Conservation (phyloP, 371 early-diverging fungal genomes). For the Mucor indicus region DNA sequence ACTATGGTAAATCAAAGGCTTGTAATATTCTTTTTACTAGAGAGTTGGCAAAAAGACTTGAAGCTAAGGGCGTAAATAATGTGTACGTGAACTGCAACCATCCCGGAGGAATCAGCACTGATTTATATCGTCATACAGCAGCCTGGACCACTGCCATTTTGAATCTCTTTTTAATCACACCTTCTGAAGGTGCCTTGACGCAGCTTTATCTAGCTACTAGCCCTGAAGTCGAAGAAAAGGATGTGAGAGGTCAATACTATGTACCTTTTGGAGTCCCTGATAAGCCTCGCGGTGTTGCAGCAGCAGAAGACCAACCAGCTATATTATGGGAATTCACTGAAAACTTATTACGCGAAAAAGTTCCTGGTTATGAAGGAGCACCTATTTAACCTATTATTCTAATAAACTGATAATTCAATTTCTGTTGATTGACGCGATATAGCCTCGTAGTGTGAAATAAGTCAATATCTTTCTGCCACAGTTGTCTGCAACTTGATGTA, state of each 20-base stretch:
- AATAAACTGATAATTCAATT: too few relatives aligned
- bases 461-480: too few relatives aligned
- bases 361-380: slow-evolving; percentile 30
- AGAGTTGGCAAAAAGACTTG: background rate
- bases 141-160: background rate
- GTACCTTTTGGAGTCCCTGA: slow-evolving; percentile 20
- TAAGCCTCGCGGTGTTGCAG: slow-evolving; percentile 10
- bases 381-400: slow-evolving; percentile 11
- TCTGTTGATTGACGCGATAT: too few relatives aligned
- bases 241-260: slow-evolving; percentile 54
- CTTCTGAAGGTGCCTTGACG: slow-evolving; percentile 58
- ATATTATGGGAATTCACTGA: slow-evolving; percentile 41
- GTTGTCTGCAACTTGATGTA: too few relatives aligned
- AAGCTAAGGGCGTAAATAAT: slow-evolving; percentile 11
- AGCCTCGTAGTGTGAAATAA: too few relatives aligned
- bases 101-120: slow-evolving; percentile 66
- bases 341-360: slow-evolving; percentile 34
- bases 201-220: slow-evolving; percentile 64
- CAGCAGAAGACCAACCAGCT: slow-evolving; percentile 16
- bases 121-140: slow-evolving; percentile 39
- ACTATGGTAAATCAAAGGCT: slow-evolving; percentile 27
- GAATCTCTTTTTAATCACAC: slow-evolving; percentile 16
- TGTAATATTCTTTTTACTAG: slow-evolving; percentile 42
- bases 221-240: slow-evolving; percentile 55
- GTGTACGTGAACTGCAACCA: slow-evolving; percentile 63